phyloP scores from a whole-genome alignment of 1,284 basidiomycete genomes.

The Cryptococcus neoformans region DNA sequence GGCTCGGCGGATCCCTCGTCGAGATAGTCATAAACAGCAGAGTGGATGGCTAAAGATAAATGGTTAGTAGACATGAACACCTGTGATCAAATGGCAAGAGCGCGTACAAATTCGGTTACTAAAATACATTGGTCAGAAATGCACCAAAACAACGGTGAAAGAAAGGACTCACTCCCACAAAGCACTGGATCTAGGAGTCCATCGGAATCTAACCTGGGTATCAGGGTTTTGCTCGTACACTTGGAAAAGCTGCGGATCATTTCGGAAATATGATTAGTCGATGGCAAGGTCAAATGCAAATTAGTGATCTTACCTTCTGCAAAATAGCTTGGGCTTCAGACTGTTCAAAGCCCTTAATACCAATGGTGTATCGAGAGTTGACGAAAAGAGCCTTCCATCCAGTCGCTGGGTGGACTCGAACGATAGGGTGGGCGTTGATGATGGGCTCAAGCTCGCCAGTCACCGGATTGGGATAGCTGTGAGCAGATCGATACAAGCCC shows the following conservation, averaged over 20 bases:
- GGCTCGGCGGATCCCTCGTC: slow-evolving; percentile 14
- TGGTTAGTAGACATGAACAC: not conserved
- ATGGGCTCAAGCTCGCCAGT: slow-evolving; percentile 57
- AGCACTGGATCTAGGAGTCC: slow-evolving; percentile 22
- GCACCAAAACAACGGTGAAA: too few species aligned
- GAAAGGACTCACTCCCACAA: slow-evolving; percentile 15
- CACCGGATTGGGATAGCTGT: slow-evolving; percentile 27
- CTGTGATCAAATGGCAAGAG: not conserved
- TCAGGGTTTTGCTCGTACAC: slow-evolving; percentile 25
- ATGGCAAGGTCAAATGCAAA: too few species aligned
- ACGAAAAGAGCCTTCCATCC: slow-evolving; percentile 65
- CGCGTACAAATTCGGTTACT: slow-evolving; percentile 13
- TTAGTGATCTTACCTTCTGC: not conserved
- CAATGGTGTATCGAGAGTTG: slow-evolving; percentile 50
- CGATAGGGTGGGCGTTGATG: slow-evolving; percentile 62
- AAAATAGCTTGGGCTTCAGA: slow-evolving; percentile 13
- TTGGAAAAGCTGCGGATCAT: slow-evolving; percentile 5
- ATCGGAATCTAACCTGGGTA: slow-evolving; percentile 25
- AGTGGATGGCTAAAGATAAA: slow-evolving; percentile 26
- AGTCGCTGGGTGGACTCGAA: slow-evolving; percentile 54
- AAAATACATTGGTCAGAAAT: too few species aligned
- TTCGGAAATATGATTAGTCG: too few species aligned
- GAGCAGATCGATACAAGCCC: slow-evolving; percentile 36
- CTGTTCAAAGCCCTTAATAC: slow-evolving; percentile 22
- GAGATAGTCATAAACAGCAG: slow-evolving; percentile 40